Evolutionary conservation across 192 early-diverging fungal species (phyloP), one percentile per base, ranked within the genome.

Genomic region (Thamnidium elegans): DNA sequence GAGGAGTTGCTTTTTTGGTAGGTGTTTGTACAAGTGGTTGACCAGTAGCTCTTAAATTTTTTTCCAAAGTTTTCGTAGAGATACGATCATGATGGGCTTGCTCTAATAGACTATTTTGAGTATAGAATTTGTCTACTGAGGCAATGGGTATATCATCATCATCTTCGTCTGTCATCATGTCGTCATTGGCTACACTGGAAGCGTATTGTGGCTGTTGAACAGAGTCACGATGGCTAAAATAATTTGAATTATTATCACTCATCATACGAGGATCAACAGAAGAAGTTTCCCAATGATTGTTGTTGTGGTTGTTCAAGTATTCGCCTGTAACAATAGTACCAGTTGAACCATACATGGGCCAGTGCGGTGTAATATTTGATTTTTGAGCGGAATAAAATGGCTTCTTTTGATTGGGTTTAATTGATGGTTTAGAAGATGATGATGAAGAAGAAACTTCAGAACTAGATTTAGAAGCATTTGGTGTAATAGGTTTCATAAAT

Each of bases 111-210:
- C 10, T 56, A 10, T 56, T 31, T 56, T 56, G 55, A 3, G 8
- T 56, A 10, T 34, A 20, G 17, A 34, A 56, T 7, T 17, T 56
- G n/a, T 39, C 17, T 39, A 39, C 36, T 3, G 36, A 39, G 10
- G 55, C 55, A 45, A 59, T 59, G 39, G 58, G 58, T 45, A 59
- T 14, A 59, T 52, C 26, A 52, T 59, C 58, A 21, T 59, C 56
- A 1, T 59, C 56, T 7, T 44, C 30, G 3, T 55, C 58, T 7
- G 17, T 20, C 4, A 11, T 19, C 7, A 48, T 56, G 17, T 59
- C 58, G 3, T 42, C 58, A 4, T 59, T 45, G 1, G 14, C 43
- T 23, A 45, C 58, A 39, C 55, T 56, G 3, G 32, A 14, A 21
- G 55, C 30, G 9, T 56, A 56, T 17, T 39, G 34, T 19, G 32